Evolutionary conservation across 2,329 filamentous ascomycete species (phyloP).

Genomic region (Gnomoniopsis sp.): DNA sequence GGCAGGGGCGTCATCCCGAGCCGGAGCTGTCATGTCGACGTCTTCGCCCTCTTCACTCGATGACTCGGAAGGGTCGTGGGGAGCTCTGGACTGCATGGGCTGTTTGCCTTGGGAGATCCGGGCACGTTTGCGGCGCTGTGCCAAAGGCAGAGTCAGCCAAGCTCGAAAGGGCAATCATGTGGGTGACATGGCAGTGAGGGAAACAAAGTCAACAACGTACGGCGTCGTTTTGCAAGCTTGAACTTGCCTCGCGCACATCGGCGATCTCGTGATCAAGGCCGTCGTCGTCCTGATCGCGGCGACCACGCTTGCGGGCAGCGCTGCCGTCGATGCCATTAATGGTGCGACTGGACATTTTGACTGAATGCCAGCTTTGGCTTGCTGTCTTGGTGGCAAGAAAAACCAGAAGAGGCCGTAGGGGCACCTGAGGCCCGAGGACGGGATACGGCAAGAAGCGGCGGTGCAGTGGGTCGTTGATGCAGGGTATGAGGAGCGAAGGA

Average conservation of each 20-base stretch:
- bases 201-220: constrained; percentile 32
- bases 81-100: constrained; percentile 26
- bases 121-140: constrained; percentile 35
- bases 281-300: constrained; percentile 30
- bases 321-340: constrained; percentile 21
- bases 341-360: constrained; percentile 28
- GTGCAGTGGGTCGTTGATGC: too few species aligned
- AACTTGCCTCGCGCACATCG: constrained; percentile 38
- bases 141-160: constrained; percentile 18
- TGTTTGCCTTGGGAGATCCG: constrained; percentile 34
- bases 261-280: constrained; percentile 32
- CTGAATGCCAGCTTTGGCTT: background rate
- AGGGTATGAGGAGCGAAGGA: too few species aligned
- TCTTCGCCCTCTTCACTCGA: constrained; percentile 25
- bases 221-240: constrained; percentile 34
- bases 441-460: background rate
- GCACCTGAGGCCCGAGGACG: background rate
- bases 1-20: constrained; percentile 32
- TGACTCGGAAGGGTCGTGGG: constrained; percentile 16
- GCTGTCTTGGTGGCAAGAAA: background rate
- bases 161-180: too few species aligned
- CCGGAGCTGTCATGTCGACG: constrained; percentile 24
- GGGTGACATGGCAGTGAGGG: background rate
- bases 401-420: background rate
- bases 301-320: constrained; percentile 39